Conservation (phyloP, 768 basidiomycete genomes). For the Melanogaster broomeanus region DNA sequence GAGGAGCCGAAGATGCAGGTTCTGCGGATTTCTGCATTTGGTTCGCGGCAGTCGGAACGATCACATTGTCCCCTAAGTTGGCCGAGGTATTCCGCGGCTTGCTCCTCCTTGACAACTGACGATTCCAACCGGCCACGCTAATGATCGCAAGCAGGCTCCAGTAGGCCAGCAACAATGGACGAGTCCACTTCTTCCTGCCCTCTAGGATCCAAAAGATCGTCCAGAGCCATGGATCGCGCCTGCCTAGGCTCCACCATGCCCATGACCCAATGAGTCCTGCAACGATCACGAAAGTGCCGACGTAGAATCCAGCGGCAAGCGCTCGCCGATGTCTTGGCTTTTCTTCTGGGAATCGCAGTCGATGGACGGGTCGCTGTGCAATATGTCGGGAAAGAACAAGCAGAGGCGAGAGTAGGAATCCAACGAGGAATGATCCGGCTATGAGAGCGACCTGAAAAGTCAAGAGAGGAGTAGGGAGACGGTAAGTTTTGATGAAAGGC, state of each 20-base stretch:
- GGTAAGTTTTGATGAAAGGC: slow-evolving; percentile 87
- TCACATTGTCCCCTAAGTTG: slow-evolving; percentile 37
- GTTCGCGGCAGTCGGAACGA: slow-evolving; percentile 28
- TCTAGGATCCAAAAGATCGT: slow-evolving; percentile 74
- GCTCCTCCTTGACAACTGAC: slow-evolving; percentile 79
- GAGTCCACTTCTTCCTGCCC: slow-evolving; percentile 75
- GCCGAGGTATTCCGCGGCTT: slow-evolving; percentile 45
- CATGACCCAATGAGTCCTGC: slow-evolving; percentile 86
- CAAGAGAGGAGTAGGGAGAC: slow-evolving; percentile 89
- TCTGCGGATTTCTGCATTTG: slow-evolving; percentile 23
- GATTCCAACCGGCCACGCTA: slow-evolving; percentile 93
- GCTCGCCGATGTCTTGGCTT: slow-evolving; percentile 79
- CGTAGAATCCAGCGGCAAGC: slow-evolving; percentile 84
- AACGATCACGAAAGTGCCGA: slow-evolving; percentile 74
- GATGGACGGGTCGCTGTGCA: slow-evolving; percentile 80
- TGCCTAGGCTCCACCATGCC: slow-evolving; percentile 85
- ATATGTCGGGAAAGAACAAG: slow-evolving; percentile 90
- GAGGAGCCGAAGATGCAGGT: slow-evolving; percentile 1
- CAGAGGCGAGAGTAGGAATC: slow-evolving; percentile 91
- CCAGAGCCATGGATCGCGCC: slow-evolving; percentile 89
- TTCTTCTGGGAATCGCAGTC: slow-evolving; percentile 80
- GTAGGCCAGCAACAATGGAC: slow-evolving; percentile 76
- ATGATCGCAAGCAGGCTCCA: slow-evolving; percentile 81
- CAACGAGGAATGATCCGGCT: slow-evolving; percentile 88
- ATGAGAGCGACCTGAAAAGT: slow-evolving; percentile 92